Conservation (phyloP, 805 yeast genomes). For the Candida insectalens region DNA sequence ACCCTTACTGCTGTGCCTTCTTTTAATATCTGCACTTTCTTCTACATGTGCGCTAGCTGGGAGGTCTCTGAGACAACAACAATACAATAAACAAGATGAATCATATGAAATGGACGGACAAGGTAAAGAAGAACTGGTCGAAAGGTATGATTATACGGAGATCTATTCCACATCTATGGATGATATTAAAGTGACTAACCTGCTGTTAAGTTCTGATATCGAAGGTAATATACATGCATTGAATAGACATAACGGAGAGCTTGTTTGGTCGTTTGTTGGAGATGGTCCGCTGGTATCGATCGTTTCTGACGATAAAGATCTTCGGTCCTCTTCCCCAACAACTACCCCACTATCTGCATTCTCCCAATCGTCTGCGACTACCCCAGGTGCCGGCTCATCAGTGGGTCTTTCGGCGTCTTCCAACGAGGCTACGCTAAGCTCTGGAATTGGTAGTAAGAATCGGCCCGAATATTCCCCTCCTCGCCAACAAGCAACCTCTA, state of each 20-base stretch:
- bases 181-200: constrained; percentile 32
- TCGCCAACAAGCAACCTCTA: background rate
- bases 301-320: constrained; percentile 9
- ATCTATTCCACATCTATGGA: constrained; percentile 9
- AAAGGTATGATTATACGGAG: background rate
- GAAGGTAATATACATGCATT: constrained; percentile 85
- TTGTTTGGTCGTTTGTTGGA: constrained; percentile 68
- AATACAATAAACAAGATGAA: too few relatives aligned
- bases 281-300: constrained; percentile 48
- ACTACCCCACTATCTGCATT: constrained; percentile 1
- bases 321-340: background rate
- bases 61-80: too few relatives aligned
- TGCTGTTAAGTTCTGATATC: constrained; percentile 65
- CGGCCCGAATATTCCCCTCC: background rate
- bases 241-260: constrained; percentile 62
- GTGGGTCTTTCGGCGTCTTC: background rate
- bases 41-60: too few relatives aligned
- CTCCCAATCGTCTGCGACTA: constrained; percentile 1
- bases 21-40: too few relatives aligned
- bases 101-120: too few relatives aligned
- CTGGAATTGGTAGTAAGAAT: background rate
- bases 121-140: too few relatives aligned
- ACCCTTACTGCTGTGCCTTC: too few relatives aligned
- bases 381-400: constrained; percentile 1
- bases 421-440: background rate